phyloP scores from a whole-genome alignment of 441 rosid genomes.

The Mallotus japonicus region DNA sequence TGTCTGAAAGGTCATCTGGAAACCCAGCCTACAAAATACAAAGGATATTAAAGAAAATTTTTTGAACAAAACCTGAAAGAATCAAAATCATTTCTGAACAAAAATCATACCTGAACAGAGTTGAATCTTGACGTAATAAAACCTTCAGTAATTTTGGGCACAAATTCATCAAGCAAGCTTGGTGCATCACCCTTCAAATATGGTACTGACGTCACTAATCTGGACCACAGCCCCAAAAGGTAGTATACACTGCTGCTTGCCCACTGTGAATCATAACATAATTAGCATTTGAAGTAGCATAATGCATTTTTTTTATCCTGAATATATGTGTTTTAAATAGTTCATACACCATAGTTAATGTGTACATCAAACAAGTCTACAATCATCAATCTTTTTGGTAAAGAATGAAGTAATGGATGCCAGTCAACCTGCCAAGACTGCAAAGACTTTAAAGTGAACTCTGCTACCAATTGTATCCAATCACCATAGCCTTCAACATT shows the following conservation, averaged over 20 bases:
- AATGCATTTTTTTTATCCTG: conserved; percentile 4
- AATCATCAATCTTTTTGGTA: conserved; percentile 1
- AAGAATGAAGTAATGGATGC: conserved; percentile 15
- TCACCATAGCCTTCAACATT: conserved; percentile 96
- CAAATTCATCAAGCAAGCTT: conserved; percentile 94
- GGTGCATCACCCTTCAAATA: conserved; percentile 98
- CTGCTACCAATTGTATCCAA: conserved; percentile 97
- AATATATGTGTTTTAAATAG: background rate
- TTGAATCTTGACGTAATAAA: conserved; percentile 94
- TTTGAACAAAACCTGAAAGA: background rate
- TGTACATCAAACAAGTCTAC: background rate
- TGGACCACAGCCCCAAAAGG: conserved; percentile 97
- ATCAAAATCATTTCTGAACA: background rate
- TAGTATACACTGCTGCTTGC: conserved; percentile 99
- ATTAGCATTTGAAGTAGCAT: conserved; percentile 11
- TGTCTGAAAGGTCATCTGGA: conserved; percentile 77
- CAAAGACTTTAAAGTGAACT: conserved; percentile 91
- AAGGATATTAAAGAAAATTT: conserved; percentile 9
- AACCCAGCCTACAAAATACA: conserved; percentile 60
- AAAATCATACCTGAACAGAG: conserved; percentile 77
- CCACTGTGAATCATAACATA: conserved; percentile 54
- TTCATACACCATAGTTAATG: background rate
- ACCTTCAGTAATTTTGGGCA: conserved; percentile 95
- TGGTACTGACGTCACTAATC: conserved; percentile 90
- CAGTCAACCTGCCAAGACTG: conserved; percentile 95